Percentiles rank a stretch among this genome's conserved stretches.
These are phyloP conservation scores for Gossypium schwendimanii DNA, from an alignment of 441 rosid genomes.

Conservation along the genomic window DNA sequence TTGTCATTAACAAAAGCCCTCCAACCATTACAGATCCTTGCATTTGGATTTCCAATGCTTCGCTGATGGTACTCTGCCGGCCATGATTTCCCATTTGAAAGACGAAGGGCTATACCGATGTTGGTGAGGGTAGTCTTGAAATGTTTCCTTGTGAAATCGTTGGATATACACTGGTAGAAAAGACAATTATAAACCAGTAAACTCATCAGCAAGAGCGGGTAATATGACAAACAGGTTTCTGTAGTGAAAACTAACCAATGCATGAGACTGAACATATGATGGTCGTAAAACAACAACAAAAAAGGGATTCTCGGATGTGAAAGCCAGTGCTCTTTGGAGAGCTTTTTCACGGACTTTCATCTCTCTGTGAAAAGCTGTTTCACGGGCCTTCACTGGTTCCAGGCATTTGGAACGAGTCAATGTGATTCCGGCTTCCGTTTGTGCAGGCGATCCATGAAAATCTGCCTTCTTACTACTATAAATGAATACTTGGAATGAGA, in stretches of 20 bases:
- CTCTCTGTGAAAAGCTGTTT: background rate
- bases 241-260: conserved; percentile 15
- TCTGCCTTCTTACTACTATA: background rate
- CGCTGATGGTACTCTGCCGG: background rate
- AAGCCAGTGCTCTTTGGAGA: conserved; percentile 12
- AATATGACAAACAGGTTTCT: background rate
- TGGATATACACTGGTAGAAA: conserved; percentile 12
- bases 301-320: conserved; percentile 16
- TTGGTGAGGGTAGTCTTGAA: background rate
- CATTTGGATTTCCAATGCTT: background rate
- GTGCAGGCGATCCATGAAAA: background rate
- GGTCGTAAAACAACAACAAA: conserved; percentile 16
- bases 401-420: background rate
- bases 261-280: background rate
- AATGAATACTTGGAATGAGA: conserved; percentile 6
- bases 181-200: background rate
- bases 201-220: background rate
- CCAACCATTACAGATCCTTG: conserved; percentile 19
- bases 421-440: background rate
- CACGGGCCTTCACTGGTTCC: background rate
- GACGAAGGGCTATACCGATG: background rate
- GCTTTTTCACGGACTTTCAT: background rate
- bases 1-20: conserved; percentile 14
- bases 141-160: conserved; percentile 3
- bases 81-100: conserved; percentile 22